These are phyloP conservation scores for Chaetomiaceae sp. DNA, from an alignment of 2,329 filamentous ascomycete genomes.

Conservation along the genomic window DNA sequence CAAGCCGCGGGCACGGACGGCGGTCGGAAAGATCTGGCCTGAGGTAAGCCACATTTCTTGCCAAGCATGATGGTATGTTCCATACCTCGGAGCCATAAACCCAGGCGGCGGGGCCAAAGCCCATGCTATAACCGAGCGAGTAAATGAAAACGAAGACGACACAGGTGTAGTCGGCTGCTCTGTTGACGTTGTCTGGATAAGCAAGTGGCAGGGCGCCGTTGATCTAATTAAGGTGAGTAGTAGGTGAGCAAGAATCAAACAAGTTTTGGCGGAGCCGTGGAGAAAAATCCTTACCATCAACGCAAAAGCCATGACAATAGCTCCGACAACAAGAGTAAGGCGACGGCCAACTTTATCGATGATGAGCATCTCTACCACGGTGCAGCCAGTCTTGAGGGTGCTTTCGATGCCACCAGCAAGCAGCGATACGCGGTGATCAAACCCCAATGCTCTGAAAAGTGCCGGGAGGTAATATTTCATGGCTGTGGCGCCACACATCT, in stretches of 20 bases:
- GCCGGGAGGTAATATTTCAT: constrained; percentile 59
- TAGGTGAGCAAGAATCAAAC: not conserved
- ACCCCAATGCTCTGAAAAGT: constrained; percentile 48
- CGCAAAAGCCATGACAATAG: constrained; percentile 48
- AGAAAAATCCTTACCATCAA: constrained; percentile 42
- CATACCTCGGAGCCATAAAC: constrained; percentile 55
- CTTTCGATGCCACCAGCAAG: constrained; percentile 54
- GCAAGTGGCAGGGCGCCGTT: constrained; percentile 50
- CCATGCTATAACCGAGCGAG: constrained; percentile 54
- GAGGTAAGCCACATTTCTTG: not conserved
- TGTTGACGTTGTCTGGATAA: constrained; percentile 48
- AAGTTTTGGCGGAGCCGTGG: not conserved
- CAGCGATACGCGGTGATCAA: constrained; percentile 44
- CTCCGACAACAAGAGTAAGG: constrained; percentile 46
- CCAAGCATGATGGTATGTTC: no score
- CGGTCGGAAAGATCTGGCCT: constrained; percentile 51
- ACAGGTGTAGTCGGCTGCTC: constrained; percentile 45
- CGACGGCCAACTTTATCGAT: constrained; percentile 51
- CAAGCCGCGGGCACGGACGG: constrained; percentile 52
- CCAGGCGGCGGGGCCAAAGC: constrained; percentile 55
- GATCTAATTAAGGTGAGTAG: constrained; percentile 42
- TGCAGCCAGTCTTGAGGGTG: constrained; percentile 54
- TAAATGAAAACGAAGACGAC: constrained; percentile 56
- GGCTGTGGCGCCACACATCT: constrained; percentile 56
- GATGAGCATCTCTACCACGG: constrained; percentile 52